Base-by-base conservation (phyloP, 768 basidiomycete genomes). In the Botryobasidium botryosum region DNA sequence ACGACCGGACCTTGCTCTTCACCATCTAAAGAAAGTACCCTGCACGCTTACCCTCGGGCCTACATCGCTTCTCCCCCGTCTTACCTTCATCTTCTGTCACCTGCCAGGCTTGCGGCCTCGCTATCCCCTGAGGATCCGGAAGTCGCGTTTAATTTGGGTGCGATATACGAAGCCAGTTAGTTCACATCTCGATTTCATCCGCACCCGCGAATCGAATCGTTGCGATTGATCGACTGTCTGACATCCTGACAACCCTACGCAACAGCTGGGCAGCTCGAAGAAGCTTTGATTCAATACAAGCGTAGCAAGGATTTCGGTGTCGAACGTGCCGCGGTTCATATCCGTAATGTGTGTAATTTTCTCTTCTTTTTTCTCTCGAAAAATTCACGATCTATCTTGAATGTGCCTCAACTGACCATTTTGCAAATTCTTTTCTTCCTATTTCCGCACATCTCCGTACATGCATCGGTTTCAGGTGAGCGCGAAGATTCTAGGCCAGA, bases 71-170 rank as follows among this genome's bases (percentile, higher is more conserved):
- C 54, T 44, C 49, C 48, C 42, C 35, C 51, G 52, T 56, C 56
- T 53, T 55, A 56, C 59, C 21, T 42, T 37, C 31, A 52, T 41
- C 50, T 51, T 56, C 13, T 25, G 18, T 18, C 23, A 5, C 7
- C 18, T 17, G 13, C 48, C 62, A 90, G 86, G 53, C 76, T 81
- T 58, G 86, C 86, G 40, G 68, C 75, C 35, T 75, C 77, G n/a
- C 70, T 90, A 53, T 71, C 78, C 48, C 86, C 86, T 37, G 80
- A 85, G 59, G 86, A 90, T 66, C 77, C 81, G 59, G 86, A 90
- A 59, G 85, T 88, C 56, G 77, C 82, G 13, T 90, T 87, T 68
- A 90, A 90, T 64, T 72, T 86, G 47, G 86, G 81, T 41, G 86
- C 84, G 36, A 83, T 90, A 54, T 69, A 88, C 49, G 86, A 90